These are phyloP conservation scores for Fusarium heterosporum DNA, from an alignment of 2,329 filamentous ascomycete genomes.

Conservation along the genomic window DNA sequence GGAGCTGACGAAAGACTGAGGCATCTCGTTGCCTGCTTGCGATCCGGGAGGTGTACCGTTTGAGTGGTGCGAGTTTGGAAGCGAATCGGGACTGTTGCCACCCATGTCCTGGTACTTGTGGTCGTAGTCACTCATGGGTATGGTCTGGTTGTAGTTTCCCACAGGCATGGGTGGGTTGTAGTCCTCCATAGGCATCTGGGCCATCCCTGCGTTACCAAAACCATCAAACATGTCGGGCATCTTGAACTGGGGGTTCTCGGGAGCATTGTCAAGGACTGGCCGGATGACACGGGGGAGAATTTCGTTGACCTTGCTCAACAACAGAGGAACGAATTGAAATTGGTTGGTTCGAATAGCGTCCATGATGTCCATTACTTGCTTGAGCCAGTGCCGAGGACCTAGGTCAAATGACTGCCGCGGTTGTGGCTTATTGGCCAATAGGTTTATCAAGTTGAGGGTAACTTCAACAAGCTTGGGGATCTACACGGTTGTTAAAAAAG, in stretches of 20 bases:
- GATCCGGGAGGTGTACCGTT: conserved; percentile 47
- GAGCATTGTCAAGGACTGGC: conserved; percentile 69
- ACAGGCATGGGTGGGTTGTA: conserved; percentile 59
- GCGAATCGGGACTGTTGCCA: conserved; percentile 50
- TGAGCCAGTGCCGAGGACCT: conserved; percentile 79
- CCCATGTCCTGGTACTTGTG: conserved; percentile 54
- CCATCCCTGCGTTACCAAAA: conserved; percentile 72
- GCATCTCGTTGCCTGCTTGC: conserved; percentile 53
- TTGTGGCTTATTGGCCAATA: conserved; percentile 73
- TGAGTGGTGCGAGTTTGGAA: conserved; percentile 48
- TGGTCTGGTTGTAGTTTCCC: conserved; percentile 58
- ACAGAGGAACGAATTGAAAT: conserved; percentile 79
- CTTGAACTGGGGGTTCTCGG: conserved; percentile 60
- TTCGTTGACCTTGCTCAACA: conserved; percentile 81
- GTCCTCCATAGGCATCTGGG: conserved; percentile 62
- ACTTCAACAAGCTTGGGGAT: conserved; percentile 86
- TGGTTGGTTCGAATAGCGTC: conserved; percentile 79
- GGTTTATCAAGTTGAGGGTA: conserved; percentile 77
- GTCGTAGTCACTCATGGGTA: conserved; percentile 57
- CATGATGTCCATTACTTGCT: conserved; percentile 74
- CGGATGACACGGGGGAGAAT: conserved; percentile 71
- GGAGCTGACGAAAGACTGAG: conserved; percentile 64
- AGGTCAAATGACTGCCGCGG: conserved; percentile 71
- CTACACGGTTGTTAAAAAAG: conserved; percentile 52
- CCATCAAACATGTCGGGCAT: conserved; percentile 73